Percentiles rank a stretch among this genome's conserved stretches.
Evolutionary conservation across 1,284 basidiomycete genomes (phyloP).

Genomic region (Puccinia novopanici): DNA sequence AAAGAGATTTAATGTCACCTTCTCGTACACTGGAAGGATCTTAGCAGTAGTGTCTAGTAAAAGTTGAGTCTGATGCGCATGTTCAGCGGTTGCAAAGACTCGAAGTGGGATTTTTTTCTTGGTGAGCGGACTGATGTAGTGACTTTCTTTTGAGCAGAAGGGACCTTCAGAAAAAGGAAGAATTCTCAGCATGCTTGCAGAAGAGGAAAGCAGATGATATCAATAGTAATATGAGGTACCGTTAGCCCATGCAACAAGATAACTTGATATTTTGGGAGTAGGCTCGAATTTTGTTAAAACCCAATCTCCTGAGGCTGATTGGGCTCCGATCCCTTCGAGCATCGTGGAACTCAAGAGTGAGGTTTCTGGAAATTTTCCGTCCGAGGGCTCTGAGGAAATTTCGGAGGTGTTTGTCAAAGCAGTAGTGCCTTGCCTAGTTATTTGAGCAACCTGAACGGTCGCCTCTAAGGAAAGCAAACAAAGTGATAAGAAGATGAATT

Average conservation of each 20-base stretch:
- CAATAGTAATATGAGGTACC: slow-evolving; percentile 69
- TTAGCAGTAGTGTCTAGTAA: slow-evolving; percentile 85
- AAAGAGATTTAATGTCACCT: slow-evolving; percentile 59
- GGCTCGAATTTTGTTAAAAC: slow-evolving; percentile 58
- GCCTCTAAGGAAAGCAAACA: slow-evolving; percentile 34
- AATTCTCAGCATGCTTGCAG: neutral
- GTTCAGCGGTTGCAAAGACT: slow-evolving; percentile 84
- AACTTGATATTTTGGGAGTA: slow-evolving; percentile 73
- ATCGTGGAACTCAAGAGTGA: slow-evolving; percentile 12
- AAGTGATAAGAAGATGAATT: neutral
- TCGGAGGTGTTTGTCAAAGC: slow-evolving; percentile 48
- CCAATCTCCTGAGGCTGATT: slow-evolving; percentile 56
- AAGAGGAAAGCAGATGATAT: neutral
- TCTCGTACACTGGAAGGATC: slow-evolving; percentile 88
- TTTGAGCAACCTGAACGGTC: slow-evolving; percentile 44
- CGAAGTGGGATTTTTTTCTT: slow-evolving; percentile 78
- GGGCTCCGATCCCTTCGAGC: slow-evolving; percentile 47
- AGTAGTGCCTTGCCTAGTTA: slow-evolving; percentile 40
- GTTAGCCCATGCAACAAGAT: slow-evolving; percentile 88
- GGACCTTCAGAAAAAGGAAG: slow-evolving; percentile 40
- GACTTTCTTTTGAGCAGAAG: slow-evolving; percentile 43
- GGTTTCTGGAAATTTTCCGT: slow-evolving; percentile 39
- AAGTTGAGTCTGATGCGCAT: slow-evolving; percentile 73
- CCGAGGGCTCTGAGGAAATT: slow-evolving; percentile 35
- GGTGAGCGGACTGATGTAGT: slow-evolving; percentile 76